A percentile compares a stretch with the other conserved stretches of the same genome.
phyloP scores from a whole-genome alignment of 352 stramenopile genomes.

The Pythium periplocum region DNA sequence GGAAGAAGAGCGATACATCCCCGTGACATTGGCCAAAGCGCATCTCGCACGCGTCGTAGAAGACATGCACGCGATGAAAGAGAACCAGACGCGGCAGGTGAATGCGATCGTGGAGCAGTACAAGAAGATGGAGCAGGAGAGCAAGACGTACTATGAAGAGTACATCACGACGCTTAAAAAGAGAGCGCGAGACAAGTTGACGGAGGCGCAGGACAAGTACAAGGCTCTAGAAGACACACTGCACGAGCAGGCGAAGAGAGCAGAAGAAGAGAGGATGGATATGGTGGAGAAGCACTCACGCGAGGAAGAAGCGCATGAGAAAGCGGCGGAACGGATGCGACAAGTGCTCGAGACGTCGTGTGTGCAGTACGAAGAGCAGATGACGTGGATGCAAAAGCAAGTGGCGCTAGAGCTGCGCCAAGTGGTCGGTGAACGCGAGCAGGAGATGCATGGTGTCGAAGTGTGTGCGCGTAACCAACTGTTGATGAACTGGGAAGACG shows the following conservation, averaged over 20 bases:
- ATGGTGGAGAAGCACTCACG: constrained; percentile 11
- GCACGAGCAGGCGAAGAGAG: constrained; percentile 8
- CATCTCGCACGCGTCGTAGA: constrained; percentile 64
- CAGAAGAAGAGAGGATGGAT: not conserved
- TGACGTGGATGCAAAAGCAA: constrained; percentile 16
- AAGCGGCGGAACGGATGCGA: constrained; percentile 18
- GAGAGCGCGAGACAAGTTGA: constrained; percentile 25
- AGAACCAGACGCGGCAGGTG: constrained; percentile 48
- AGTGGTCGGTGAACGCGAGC: constrained; percentile 14
- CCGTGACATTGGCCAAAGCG: constrained; percentile 48
- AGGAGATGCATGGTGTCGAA: too few species aligned
- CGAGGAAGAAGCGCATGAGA: constrained; percentile 15
- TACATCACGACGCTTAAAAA: constrained; percentile 41
- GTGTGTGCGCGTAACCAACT: constrained; percentile 14
- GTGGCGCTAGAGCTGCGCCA: constrained; percentile 2
- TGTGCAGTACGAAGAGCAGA: constrained; percentile 44
- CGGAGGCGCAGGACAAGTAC: constrained; percentile 22
- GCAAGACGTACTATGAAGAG: constrained; percentile 45
- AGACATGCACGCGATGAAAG: constrained; percentile 78
- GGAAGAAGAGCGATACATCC: constrained; percentile 64
- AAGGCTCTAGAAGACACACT: constrained; percentile 24
- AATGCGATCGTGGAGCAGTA: constrained; percentile 46
- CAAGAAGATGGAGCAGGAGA: constrained; percentile 51
- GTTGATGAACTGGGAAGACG: constrained; percentile 41
- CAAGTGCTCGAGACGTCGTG: constrained; percentile 36